Evolutionary conservation across 495 filamentous ascomycete genomes (phyloP), one percentile per base, ranked within the genome.

Genomic region (Amniculicola lignicola): DNA sequence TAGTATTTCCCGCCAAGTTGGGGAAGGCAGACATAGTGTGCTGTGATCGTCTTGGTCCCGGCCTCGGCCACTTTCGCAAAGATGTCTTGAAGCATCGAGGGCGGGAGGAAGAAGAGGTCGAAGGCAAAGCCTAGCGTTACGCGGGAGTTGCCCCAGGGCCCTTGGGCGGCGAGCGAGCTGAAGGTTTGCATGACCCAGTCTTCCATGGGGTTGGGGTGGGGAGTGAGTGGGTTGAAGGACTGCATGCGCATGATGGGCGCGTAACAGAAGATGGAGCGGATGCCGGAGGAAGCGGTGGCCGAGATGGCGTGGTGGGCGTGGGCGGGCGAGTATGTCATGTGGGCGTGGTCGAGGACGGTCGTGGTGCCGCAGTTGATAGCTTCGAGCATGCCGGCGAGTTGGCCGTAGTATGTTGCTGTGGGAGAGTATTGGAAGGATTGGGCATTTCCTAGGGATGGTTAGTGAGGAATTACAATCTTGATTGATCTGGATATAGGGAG

Each of bases 281-380:
- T 72, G 5, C 78, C 77, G 0, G 77, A 78, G 0, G 68, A 62
- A 3, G 71, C 60, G 0, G 71, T 74, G 11, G 75, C 78, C 2
- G 65, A 59, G 50, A 80, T 51, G 14, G 61, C 75, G 12, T 40
- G 22, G 60, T 62, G 63, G 71, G 71, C 60, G 54, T 75, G 67
- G 0, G 72, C 74, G 2, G 69, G 64, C 0, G 75, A 70, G 44
- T 69, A 70, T 41, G 71, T 78, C 31, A 76, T 57, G 63, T 82
- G 76, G 0, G 79, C 76, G 57, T 82, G 78, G 55, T 84, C 81
- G 1, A 82, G 70, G 0, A 81, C 70, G 0, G 79, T 82, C 3
- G 82, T 85, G 3, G 76, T 78, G 12, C 82, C 82, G 4, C 72
- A 73, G 56, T 82, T 71, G 14, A 85, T 35, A 12, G 71, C 69